phyloP scores from a whole-genome alignment of 345 rosid species.

The Eucalyptus marginata region DNA sequence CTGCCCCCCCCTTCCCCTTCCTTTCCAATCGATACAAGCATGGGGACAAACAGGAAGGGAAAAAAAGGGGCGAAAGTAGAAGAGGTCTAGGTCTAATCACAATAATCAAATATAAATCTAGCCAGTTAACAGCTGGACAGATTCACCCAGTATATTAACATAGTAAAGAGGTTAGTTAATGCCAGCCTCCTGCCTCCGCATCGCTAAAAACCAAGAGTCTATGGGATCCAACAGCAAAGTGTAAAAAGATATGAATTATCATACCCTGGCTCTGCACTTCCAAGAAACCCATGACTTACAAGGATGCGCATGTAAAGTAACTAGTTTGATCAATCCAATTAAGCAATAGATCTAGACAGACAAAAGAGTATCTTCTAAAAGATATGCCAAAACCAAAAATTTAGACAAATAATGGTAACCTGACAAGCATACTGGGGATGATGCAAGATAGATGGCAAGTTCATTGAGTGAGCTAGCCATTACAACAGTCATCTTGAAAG shows the following conservation, averaged over 20 bases:
- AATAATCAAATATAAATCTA: background rate
- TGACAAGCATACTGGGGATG: background rate
- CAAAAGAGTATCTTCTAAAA: background rate
- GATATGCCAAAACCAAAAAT: background rate
- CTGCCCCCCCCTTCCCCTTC: background rate
- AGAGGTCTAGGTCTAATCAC: background rate
- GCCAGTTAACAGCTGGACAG: background rate
- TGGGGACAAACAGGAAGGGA: background rate
- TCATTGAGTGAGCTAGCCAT: background rate
- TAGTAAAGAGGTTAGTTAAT: background rate
- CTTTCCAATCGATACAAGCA: background rate
- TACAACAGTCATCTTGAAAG: background rate
- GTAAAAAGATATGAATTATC: background rate
- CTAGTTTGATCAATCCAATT: background rate
- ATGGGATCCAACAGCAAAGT: background rate
- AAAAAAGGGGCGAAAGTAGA: background rate
- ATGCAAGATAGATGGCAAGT: background rate
- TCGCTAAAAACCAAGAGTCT: background rate
- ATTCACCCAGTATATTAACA: background rate
- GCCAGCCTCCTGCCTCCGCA: background rate
- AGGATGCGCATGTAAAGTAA: background rate
- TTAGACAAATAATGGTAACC: background rate
- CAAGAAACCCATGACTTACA: background rate
- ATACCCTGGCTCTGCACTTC: background rate
- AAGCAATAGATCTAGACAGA: background rate